Evolutionary conservation across 2,329 filamentous ascomycete species (phyloP).

Genomic region (Zymoseptoria passerinii): DNA sequence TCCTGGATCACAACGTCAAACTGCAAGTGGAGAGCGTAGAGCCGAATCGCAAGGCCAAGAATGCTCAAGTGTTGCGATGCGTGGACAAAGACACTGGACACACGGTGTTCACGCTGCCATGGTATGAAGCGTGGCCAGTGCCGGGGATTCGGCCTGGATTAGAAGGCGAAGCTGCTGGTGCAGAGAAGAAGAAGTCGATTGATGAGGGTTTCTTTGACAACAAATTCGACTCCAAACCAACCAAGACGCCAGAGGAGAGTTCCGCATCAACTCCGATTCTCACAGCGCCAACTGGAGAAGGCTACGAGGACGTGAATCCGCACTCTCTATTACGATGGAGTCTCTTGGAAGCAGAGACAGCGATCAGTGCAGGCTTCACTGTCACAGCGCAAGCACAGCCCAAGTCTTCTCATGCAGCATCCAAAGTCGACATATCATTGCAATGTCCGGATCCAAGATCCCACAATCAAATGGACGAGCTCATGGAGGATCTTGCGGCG

Average conservation of each 20-base stretch:
- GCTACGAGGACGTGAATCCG: constrained; percentile 9
- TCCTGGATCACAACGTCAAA: constrained; percentile 30
- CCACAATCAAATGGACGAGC: constrained; percentile 45
- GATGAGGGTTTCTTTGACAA: constrained; percentile 19
- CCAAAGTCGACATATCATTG: constrained; percentile 24
- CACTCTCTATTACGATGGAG: constrained; percentile 16
- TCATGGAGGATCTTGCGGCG: constrained; percentile 57
- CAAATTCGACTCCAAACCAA: constrained; percentile 3
- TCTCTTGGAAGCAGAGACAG: constrained; percentile 23
- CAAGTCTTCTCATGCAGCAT: constrained; percentile 18
- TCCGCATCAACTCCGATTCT: not conserved
- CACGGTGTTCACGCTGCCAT: constrained; percentile 25
- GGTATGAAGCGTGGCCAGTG: constrained; percentile 18
- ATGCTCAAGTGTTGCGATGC: constrained; percentile 20
- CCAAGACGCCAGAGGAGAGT: not conserved
- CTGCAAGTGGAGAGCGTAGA: constrained; percentile 13
- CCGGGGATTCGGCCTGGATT: constrained; percentile 4
- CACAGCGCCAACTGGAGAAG: constrained; percentile 6
- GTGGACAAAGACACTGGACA: constrained; percentile 26
- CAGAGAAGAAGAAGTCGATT: constrained; percentile 7
- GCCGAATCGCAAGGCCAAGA: constrained; percentile 9
- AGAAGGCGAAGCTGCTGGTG: not conserved
- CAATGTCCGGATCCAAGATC: constrained; percentile 50
- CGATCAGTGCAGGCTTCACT: constrained; percentile 17
- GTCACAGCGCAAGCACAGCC: constrained; percentile 10